Percentiles rank a stretch among this genome's conserved stretches.
These are phyloP conservation scores for Tuber calosporum DNA, from an alignment of 495 filamentous ascomycete species.

Conservation along the genomic window DNA sequence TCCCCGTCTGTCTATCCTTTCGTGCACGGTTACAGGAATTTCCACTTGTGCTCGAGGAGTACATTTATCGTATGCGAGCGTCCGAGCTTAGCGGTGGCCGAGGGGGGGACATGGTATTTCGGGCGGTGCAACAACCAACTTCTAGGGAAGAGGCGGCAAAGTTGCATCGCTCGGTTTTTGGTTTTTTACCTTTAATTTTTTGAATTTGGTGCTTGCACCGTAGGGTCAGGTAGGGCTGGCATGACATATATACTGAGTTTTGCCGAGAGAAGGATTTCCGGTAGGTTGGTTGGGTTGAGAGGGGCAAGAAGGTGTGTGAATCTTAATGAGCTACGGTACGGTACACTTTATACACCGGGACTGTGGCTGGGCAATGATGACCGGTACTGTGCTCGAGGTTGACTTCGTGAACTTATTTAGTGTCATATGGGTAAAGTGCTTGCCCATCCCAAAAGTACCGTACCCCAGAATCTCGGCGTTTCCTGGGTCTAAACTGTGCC, in stretches of 20 bases:
- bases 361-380: too few species aligned
- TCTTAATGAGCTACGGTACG: too few species aligned
- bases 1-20: background rate
- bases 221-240: background rate
- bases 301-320: background rate
- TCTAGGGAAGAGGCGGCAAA: background rate
- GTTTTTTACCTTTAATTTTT: background rate
- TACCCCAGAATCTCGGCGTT: too few species aligned
- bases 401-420: too few species aligned
- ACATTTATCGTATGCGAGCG: background rate
- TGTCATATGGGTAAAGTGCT: too few species aligned
- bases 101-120: background rate
- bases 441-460: too few species aligned
- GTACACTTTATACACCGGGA: too few species aligned
- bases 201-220: background rate
- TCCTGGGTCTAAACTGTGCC: too few species aligned
- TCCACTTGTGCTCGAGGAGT: background rate
- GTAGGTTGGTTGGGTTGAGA: background rate
- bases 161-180: background rate
- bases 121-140: background rate
- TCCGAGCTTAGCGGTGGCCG: background rate
- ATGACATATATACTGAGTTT: background rate
- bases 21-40: background rate
- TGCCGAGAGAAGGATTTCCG: background rate
- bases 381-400: too few species aligned